These are phyloP conservation scores for Colletotrichum cordylinicola DNA, from an alignment of 2,329 filamentous ascomycete species.

Conservation along the genomic window DNA sequence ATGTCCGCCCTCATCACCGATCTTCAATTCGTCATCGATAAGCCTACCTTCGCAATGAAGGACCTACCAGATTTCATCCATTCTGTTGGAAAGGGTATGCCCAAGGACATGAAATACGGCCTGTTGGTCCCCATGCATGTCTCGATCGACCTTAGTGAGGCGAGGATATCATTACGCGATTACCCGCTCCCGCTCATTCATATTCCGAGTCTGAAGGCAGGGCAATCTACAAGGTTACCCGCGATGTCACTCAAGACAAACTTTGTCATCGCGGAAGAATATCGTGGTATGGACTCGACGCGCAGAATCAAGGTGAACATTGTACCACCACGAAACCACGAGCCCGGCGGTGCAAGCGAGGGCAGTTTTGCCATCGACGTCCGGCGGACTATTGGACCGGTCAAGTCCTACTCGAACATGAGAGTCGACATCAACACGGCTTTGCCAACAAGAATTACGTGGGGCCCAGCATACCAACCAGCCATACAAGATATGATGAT, in stretches of 20 bases:
- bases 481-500: constrained; percentile 99
- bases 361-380: constrained; percentile 85
- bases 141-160: constrained; percentile 89
- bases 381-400: constrained; percentile 87
- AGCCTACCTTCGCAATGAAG: constrained; percentile 85
- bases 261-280: constrained; percentile 96
- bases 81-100: constrained; percentile 95
- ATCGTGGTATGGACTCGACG: constrained; percentile 78
- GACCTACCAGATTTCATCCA: constrained; percentile 86
- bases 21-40: constrained; percentile 84
- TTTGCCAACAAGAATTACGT: constrained; percentile 90
- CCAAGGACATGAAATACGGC: constrained; percentile 87
- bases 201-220: constrained; percentile 80
- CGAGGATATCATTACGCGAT: constrained; percentile 83
- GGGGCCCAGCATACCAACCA: constrained; percentile 97
- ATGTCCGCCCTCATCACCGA: constrained; percentile 84
- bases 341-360: constrained; percentile 58
- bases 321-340: constrained; percentile 72
- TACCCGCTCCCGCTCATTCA: constrained; percentile 93
- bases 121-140: constrained; percentile 90
- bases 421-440: constrained; percentile 91
- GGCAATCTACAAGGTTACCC: constrained; percentile 80
- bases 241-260: constrained; percentile 86
- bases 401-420: constrained; percentile 97
- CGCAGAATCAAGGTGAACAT: constrained; percentile 84